A percentile compares a stretch with the other conserved stretches of the same genome.
Evolutionary conservation across 805 yeast genomes (phyloP).

Genomic region (Candida quercuum): DNA sequence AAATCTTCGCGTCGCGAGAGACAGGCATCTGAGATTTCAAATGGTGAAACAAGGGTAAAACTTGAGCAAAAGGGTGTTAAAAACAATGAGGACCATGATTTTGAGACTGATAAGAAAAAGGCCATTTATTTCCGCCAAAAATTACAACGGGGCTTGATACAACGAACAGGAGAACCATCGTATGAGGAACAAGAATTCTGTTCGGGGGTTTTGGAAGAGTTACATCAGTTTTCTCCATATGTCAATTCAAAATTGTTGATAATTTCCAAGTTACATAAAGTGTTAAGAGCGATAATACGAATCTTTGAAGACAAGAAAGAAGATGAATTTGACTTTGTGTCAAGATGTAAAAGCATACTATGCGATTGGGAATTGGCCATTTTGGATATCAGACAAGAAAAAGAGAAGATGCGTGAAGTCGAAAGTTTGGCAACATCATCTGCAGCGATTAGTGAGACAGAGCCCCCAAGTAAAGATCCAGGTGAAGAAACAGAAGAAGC

Average conservation of each 20-base stretch:
- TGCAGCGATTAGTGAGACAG: too few species aligned
- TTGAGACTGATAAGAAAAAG: constrained; percentile 1
- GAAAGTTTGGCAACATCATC: not conserved
- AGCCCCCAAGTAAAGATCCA: too few species aligned
- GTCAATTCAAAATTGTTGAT: constrained; percentile 35
- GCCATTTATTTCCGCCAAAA: constrained; percentile 32
- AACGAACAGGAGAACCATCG: constrained; percentile 34
- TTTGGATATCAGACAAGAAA: constrained; percentile 32
- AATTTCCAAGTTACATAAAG: constrained; percentile 46
- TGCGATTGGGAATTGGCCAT: constrained; percentile 40
- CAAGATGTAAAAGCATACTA: constrained; percentile 36
- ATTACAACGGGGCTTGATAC: constrained; percentile 44
- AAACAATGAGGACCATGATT: not conserved
- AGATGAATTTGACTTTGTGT: constrained; percentile 41
- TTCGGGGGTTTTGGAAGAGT: constrained; percentile 30
- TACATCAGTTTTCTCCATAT: constrained; percentile 34
- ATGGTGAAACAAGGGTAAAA: too few species aligned
- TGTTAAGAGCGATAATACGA: constrained; percentile 41
- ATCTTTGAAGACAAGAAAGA: constrained; percentile 35
- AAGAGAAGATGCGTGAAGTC: constrained; percentile 2
- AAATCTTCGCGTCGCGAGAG: too few species aligned
- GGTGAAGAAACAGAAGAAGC: too few species aligned
- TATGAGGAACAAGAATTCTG: constrained; percentile 29
- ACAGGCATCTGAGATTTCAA: too few species aligned
- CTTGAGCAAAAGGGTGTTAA: not conserved